Evolutionary conservation across 2,329 filamentous ascomycete genomes (phyloP), one percentile per base, ranked within the genome.

Genomic region (Botrytis elliptica): DNA sequence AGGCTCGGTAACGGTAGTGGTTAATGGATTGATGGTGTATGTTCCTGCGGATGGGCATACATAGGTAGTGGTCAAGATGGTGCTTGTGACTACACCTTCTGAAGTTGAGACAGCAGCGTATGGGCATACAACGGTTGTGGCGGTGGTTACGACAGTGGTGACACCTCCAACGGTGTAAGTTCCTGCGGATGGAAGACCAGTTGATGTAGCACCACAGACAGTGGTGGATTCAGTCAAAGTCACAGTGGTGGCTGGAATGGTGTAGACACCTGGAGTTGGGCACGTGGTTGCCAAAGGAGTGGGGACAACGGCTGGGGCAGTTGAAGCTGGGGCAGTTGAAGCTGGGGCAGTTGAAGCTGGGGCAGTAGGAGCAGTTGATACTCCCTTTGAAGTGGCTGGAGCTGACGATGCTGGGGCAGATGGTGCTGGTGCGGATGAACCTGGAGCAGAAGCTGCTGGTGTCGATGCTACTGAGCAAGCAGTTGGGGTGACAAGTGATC

Each of bases 11-110:
- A 89, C 86, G 49, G 85, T 86, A 77, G 89, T 92, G 81, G 90
- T 92, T 81, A 86, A 86, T 73, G 92, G 89, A 77, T 86, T 90
- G 78, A 94, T 90, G 81, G 90, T 93, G 87, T 93, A 94, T 73
- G 90, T 93, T 82, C 92, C 92, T 79, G 91, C 86, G 68, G 85
- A 85, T 75, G 91, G 91, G 90, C 92, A 94, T 80, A 91, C 88
- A 81, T 91, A 93, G 80, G 89, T 90, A 80, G 92, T 94, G 79
- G 85, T 88, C 83, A 88, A 85, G 80, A 93, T 88, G 79, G 90
- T 85, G 84, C 87, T 92, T 84, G 89, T 93, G 74, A 88, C 87
- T 69, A 88, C 87, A 77, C 87, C 87, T 76, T 83, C 84, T 73
- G 82, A 84, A 77, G 90, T 91, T 78, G 86, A 86, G 78, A 89